Evolutionary conservation across 331 rosid genomes (phyloP).

Genomic region (Quercus tomentella): DNA sequence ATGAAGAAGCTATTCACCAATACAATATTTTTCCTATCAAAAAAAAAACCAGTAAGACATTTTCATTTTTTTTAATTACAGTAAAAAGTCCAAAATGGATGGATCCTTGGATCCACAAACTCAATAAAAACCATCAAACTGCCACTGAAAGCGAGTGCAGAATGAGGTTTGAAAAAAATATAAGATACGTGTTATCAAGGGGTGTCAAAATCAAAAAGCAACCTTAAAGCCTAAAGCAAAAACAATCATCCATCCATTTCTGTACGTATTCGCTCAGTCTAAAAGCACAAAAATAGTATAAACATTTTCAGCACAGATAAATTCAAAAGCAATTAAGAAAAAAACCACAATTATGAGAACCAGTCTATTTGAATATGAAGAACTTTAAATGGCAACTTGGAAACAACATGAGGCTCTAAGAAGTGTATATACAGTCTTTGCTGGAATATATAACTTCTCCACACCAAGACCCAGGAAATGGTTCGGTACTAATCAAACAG

Average conservation of each 20-base stretch:
- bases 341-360: neutral
- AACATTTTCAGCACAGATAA: neutral
- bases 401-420: conserved; percentile 7
- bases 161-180: neutral
- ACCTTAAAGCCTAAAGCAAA: neutral
- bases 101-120: too few relatives aligned
- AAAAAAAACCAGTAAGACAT: too few relatives aligned
- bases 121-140: too few relatives aligned
- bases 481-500: conserved; percentile 5
- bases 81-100: too few relatives aligned
- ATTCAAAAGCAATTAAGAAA: neutral
- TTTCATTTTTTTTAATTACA: too few relatives aligned
- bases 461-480: conserved; percentile 19
- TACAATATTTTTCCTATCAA: too few relatives aligned
- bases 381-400: neutral
- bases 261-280: neutral
- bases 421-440: conserved; percentile 12
- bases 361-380: neutral
- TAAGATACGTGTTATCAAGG: neutral
- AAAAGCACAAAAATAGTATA: too few relatives aligned
- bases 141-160: too few relatives aligned
- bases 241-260: neutral
- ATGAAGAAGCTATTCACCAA: too few relatives aligned
- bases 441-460: conserved; percentile 18
- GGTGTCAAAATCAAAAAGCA: neutral